Evolutionary conservation across 345 rosid genomes (phyloP).

Genomic region (Combretum micranthum): DNA sequence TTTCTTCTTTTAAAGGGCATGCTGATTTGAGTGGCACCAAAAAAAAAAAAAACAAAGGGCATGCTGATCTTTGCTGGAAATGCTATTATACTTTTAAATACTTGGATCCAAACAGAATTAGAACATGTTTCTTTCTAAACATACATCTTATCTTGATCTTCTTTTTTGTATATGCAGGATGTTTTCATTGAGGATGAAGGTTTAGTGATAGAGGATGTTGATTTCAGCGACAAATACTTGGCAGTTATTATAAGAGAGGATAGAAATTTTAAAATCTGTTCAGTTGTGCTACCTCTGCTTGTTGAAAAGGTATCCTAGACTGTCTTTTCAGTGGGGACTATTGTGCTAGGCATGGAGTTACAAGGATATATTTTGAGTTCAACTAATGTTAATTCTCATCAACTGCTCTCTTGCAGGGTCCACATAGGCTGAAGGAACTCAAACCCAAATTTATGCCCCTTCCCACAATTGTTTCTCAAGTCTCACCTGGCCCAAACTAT

Average conservation of each 20-base stretch:
- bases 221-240: constrained; percentile 75
- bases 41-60: too few relatives aligned
- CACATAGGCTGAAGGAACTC: constrained; percentile 50
- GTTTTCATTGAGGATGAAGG: constrained; percentile 49
- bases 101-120: too few relatives aligned
- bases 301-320: constrained; percentile 39
- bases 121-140: not conserved
- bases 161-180: constrained; percentile 34
- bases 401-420: constrained; percentile 29
- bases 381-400: constrained; percentile 7
- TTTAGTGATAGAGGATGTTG: constrained; percentile 68
- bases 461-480: constrained; percentile 67
- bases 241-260: constrained; percentile 55
- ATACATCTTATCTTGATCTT: constrained; percentile 2
- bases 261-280: constrained; percentile 48
- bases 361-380: not conserved
- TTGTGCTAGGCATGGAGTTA: too few relatives aligned
- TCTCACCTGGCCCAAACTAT: constrained; percentile 80
- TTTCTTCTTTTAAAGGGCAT: too few relatives aligned
- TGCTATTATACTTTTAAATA: too few relatives aligned
- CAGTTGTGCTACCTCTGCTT: constrained; percentile 64
- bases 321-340: not conserved
- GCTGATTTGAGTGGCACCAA: too few relatives aligned
- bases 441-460: constrained; percentile 73
- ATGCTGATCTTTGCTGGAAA: too few relatives aligned